Evolutionary conservation across 1,284 basidiomycete species (phyloP).

Genomic region (Caloboletus firmus): DNA sequence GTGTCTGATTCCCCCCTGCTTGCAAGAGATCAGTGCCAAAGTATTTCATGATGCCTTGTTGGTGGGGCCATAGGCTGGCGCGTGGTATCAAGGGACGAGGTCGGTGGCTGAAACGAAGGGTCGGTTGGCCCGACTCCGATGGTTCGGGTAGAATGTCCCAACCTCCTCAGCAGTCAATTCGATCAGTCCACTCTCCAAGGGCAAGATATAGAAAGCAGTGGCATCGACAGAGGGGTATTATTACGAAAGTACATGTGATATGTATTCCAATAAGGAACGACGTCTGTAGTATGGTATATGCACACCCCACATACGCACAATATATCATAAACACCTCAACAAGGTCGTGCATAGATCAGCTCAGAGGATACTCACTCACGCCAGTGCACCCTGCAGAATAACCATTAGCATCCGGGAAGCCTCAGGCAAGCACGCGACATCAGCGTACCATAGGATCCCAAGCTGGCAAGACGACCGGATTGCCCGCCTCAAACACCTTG

Average conservation of each 20-base stretch:
- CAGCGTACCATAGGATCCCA: conserved; percentile 88
- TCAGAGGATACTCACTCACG: conserved; percentile 5
- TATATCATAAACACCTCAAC: neutral
- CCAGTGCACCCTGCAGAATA: conserved; percentile 34
- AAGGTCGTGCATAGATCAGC: neutral
- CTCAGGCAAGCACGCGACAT: neutral
- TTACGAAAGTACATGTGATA: neutral
- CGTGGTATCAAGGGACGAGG: neutral
- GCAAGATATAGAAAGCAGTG: neutral
- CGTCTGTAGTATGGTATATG: neutral
- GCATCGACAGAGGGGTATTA: neutral
- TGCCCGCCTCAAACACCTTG: conserved; percentile 71
- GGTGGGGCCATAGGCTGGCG: no score
- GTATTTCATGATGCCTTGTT: neutral
- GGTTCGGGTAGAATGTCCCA: neutral
- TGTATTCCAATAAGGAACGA: neutral
- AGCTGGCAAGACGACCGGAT: conserved; percentile 67
- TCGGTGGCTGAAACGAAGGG: neutral
- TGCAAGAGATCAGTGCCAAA: neutral
- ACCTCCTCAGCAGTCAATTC: neutral
- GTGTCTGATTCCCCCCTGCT: neutral
- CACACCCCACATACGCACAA: neutral
- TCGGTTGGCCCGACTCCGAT: neutral
- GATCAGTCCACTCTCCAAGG: neutral
- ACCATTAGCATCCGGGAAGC: neutral